Percentiles rank a stretch among this genome's conserved stretches.
phyloP scores from a whole-genome alignment of 2,329 filamentous ascomycete species.

The Ceratocystis harringtonii region DNA sequence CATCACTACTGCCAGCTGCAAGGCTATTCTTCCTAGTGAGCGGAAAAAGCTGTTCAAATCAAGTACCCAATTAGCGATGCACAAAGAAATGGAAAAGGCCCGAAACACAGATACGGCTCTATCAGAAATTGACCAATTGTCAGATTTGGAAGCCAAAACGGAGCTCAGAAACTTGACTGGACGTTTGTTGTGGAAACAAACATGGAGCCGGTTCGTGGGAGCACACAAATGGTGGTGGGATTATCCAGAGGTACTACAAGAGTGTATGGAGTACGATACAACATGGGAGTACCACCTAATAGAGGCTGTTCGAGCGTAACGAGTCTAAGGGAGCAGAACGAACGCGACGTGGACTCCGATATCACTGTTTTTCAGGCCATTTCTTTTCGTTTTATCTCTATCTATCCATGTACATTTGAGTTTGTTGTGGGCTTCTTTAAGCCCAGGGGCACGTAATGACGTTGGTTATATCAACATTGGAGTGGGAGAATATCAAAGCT shows the following conservation, averaged over 20 bases:
- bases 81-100: background rate
- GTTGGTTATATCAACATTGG: too few species aligned
- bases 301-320: constrained; percentile 31
- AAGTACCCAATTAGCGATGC: background rate
- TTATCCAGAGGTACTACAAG: constrained; percentile 36
- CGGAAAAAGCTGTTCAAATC: constrained; percentile 15
- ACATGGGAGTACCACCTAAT: constrained; percentile 45
- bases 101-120: background rate
- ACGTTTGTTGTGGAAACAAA: constrained; percentile 44
- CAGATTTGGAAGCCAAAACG: constrained; percentile 26
- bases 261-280: constrained; percentile 40
- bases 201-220: constrained; percentile 41
- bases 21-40: constrained; percentile 28
- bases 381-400: background rate
- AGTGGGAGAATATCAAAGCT: too few species aligned
- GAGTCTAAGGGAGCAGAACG: background rate
- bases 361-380: constrained; percentile 1
- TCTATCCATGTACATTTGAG: too few species aligned
- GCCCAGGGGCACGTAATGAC: too few species aligned
- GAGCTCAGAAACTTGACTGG: constrained; percentile 39
- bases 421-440: too few species aligned
- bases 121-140: background rate
- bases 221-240: constrained; percentile 48
- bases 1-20: constrained; percentile 34
- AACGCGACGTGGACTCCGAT: background rate